These are phyloP conservation scores for Phytophthora aleatoria DNA, from an alignment of 352 stramenopile genomes.

Conservation along the genomic window DNA sequence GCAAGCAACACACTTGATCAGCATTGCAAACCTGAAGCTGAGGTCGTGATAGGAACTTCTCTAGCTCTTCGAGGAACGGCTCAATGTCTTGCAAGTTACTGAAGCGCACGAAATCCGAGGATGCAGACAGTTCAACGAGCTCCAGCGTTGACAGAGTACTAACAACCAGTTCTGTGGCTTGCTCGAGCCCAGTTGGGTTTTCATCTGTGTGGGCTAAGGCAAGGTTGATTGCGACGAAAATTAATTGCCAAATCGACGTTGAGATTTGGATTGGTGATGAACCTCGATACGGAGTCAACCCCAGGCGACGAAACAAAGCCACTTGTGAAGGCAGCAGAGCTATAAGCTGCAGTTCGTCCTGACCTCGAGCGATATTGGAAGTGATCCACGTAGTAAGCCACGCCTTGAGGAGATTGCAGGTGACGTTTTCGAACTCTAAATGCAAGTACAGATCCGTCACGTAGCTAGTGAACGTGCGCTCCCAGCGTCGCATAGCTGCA, in stretches of 20 bases:
- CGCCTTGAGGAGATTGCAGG: conserved; percentile 26
- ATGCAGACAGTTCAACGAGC: conserved; percentile 40
- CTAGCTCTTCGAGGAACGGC: conserved; percentile 25
- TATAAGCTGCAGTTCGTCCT: conserved; percentile 31
- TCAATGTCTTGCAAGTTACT: conserved; percentile 16
- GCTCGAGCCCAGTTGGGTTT: conserved; percentile 12
- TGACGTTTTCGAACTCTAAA: conserved; percentile 51
- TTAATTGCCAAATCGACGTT: conserved; percentile 37
- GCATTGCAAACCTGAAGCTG: conserved; percentile 25
- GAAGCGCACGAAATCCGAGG: conserved; percentile 24
- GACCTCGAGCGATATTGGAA: conserved; percentile 33
- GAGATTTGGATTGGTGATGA: conserved; percentile 5
- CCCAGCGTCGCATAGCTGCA: conserved; percentile 38
- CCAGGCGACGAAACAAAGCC: conserved; percentile 46
- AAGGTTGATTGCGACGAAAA: conserved; percentile 34
- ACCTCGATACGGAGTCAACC: conserved; percentile 17
- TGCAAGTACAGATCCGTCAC: conserved; percentile 61
- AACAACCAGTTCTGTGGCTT: conserved; percentile 42
- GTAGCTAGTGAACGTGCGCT: conserved; percentile 47
- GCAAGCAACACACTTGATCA: conserved; percentile 34
- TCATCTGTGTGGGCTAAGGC: conserved; percentile 19
- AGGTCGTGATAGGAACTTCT: conserved; percentile 22
- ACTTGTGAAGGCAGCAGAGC: conserved; percentile 57
- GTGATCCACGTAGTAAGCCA: conserved; percentile 64
- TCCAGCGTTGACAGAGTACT: conserved; percentile 46